Percentiles rank a stretch among this genome's conserved stretches.
Evolutionary conservation across 495 filamentous ascomycete species (phyloP).

Genomic region (Penicillium pulvis): DNA sequence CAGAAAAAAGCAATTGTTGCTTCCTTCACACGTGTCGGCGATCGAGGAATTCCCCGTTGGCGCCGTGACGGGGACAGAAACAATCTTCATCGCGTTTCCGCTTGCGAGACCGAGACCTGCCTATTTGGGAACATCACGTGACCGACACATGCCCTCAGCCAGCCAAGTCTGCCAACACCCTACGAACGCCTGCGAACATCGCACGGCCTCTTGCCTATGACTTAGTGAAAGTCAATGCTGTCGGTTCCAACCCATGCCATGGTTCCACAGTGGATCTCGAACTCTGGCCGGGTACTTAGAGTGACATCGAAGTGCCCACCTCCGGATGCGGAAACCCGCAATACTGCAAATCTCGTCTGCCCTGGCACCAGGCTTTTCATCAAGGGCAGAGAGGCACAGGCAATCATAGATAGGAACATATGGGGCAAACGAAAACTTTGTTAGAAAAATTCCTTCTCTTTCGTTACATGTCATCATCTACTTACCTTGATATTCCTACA

Average conservation of each 20-base stretch:
- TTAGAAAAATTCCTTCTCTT: constrained; percentile 9
- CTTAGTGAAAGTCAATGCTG: constrained; percentile 1
- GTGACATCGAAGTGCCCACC: constrained; percentile 22
- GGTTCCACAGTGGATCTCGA: constrained; percentile 7
- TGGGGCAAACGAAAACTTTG: constrained; percentile 3
- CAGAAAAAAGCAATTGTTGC: constrained; percentile 8
- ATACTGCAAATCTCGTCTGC: constrained; percentile 15
- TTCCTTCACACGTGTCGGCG: background rate
- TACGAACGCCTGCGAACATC: background rate
- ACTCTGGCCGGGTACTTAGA: constrained; percentile 14
- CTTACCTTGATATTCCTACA: constrained; percentile 6
- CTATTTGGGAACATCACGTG: constrained; percentile 24
- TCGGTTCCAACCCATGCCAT: constrained; percentile 6
- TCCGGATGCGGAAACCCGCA: constrained; percentile 30
- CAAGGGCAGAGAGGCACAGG: constrained; percentile 21
- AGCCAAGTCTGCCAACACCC: background rate
- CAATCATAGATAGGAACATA: constrained; percentile 15
- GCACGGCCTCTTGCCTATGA: background rate
- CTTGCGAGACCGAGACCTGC: constrained; percentile 17
- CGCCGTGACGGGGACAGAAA: background rate
- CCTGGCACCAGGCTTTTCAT: constrained; percentile 12
- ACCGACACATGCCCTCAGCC: constrained; percentile 2
- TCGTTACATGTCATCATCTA: constrained; percentile 24
- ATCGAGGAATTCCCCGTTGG: constrained; percentile 17
- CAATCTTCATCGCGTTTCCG: constrained; percentile 11